These are phyloP conservation scores for Apiospora marii DNA, from an alignment of 2,329 filamentous ascomycete genomes.

Conservation along the genomic window DNA sequence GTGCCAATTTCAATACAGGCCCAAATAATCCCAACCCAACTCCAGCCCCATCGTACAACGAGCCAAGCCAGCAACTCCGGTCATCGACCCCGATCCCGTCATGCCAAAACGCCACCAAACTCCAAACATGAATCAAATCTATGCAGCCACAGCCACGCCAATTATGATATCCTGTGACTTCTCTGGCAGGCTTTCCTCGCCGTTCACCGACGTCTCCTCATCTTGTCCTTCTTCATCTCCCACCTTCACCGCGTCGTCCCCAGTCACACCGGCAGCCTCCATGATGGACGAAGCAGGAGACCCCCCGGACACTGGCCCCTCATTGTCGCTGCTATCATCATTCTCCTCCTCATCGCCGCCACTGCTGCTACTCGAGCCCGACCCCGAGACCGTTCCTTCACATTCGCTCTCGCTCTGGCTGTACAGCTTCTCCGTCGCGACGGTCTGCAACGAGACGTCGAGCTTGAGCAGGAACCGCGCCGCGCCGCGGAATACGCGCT, in stretches of 20 bases:
- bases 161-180: neutral
- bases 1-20: neutral
- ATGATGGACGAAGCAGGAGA: neutral
- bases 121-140: neutral
- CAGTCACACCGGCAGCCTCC: neutral
- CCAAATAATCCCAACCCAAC: neutral
- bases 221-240: neutral
- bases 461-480: constrained; percentile 5
- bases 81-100: neutral
- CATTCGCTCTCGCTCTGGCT: neutral
- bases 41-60: neutral
- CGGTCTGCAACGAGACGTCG: constrained; percentile 1
- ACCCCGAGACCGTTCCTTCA: neutral
- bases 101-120: neutral
- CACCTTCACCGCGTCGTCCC: neutral
- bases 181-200: neutral
- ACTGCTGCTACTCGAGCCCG: neutral
- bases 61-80: neutral
- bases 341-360: neutral
- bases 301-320: neutral
- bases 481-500: neutral
- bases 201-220: neutral
- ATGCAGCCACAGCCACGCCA: neutral
- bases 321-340: neutral
- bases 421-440: neutral